phyloP scores from a whole-genome alignment of 192 early-diverging fungal genomes.

The Helicostylum pulchrum region DNA sequence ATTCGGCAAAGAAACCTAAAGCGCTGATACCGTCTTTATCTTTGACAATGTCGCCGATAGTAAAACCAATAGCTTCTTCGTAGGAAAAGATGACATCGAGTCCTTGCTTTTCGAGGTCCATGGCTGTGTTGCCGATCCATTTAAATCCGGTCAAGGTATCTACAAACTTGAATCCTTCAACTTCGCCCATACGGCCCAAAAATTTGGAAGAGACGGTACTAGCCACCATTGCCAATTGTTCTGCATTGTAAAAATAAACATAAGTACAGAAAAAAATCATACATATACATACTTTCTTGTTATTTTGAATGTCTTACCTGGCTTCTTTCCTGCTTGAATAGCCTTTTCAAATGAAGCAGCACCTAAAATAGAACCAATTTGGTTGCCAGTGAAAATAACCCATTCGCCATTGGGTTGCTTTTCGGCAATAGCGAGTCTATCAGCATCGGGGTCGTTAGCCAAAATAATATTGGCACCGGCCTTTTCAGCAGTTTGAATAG shows the following conservation, averaged over 20 bases:
- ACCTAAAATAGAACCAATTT: slow-evolving; percentile 83
- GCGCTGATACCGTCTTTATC: slow-evolving; percentile 95
- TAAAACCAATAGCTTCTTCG: slow-evolving; percentile 94
- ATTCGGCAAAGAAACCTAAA: slow-evolving; percentile 74
- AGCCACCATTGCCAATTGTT: slow-evolving; percentile 73
- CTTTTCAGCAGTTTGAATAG: slow-evolving; percentile 64
- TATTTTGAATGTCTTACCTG: slow-evolving; percentile 24
- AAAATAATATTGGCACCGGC: slow-evolving; percentile 62
- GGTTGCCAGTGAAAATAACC: slow-evolving; percentile 84
- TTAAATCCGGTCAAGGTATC: slow-evolving; percentile 97
- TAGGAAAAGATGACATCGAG: slow-evolving; percentile 78
- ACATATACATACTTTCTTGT: too few relatives aligned
- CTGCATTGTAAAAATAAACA: too few relatives aligned
- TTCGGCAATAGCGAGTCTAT: slow-evolving; percentile 89
- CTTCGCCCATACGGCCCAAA: slow-evolving; percentile 67
- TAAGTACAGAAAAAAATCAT: too few relatives aligned
- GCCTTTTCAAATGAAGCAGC: slow-evolving; percentile 58
- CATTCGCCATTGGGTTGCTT: slow-evolving; percentile 66
- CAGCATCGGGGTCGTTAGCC: slow-evolving; percentile 95
- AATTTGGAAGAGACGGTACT: slow-evolving; percentile 88
- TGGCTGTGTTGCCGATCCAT: slow-evolving; percentile 86
- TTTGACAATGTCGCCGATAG: slow-evolving; percentile 69
- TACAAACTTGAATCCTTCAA: slow-evolving; percentile 78
- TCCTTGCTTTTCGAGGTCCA: slow-evolving; percentile 62
- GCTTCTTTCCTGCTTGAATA: slow-evolving; percentile 44